Conservation (phyloP, 1,284 basidiomycete genomes). For the Exobasidium cylindrosporum region DNA sequence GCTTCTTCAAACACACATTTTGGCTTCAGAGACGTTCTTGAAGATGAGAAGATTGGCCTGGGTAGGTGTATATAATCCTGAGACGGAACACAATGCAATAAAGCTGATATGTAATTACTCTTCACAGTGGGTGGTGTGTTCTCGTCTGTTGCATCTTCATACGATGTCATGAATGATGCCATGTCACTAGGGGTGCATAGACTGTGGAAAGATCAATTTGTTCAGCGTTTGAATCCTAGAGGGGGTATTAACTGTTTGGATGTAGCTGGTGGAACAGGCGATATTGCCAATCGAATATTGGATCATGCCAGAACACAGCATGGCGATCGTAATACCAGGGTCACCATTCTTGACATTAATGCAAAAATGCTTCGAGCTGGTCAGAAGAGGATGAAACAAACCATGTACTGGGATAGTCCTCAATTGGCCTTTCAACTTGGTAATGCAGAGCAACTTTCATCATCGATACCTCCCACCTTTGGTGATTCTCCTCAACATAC, state of each 20-base stretch:
- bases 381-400: slow-evolving; percentile 59
- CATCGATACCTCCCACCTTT: slow-evolving; percentile 30
- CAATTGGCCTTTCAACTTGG: slow-evolving; percentile 90
- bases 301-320: slow-evolving; percentile 86
- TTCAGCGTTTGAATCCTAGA: slow-evolving; percentile 70
- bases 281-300: slow-evolving; percentile 90
- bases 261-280: slow-evolving; percentile 92
- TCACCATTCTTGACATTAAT: slow-evolving; percentile 93
- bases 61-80: slow-evolving; percentile 50
- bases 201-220: slow-evolving; percentile 94
- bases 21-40: slow-evolving; percentile 81
- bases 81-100: not conserved
- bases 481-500: slow-evolving; percentile 10
- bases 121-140: slow-evolving; percentile 79
- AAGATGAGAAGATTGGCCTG: slow-evolving; percentile 67
- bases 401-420: slow-evolving; percentile 65
- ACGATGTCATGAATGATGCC: slow-evolving; percentile 98
- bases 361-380: slow-evolving; percentile 92
- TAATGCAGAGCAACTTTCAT: slow-evolving; percentile 72
- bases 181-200: slow-evolving; percentile 92
- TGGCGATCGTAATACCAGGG: slow-evolving; percentile 64
- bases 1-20: slow-evolving; percentile 67
- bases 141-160: slow-evolving; percentile 89
- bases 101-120: not conserved
- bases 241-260: slow-evolving; percentile 73